Evolutionary conservation across 2,329 filamentous ascomycete genomes (phyloP).

Genomic region (Arthroderma sp.): DNA sequence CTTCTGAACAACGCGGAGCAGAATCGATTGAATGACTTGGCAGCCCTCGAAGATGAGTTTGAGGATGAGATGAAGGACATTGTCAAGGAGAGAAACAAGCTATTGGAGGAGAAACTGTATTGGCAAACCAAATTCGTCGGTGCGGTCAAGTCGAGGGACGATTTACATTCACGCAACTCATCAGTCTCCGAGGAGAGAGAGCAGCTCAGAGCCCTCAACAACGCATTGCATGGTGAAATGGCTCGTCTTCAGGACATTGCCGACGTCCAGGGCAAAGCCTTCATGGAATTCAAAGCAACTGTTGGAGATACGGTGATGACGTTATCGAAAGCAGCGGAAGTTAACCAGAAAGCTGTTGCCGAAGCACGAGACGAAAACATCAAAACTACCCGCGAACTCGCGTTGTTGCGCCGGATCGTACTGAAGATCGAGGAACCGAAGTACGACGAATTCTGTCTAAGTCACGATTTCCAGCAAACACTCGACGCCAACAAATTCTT

Average conservation of each 20-base stretch:
- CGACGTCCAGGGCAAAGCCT: background rate
- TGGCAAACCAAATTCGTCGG: constrained; percentile 5
- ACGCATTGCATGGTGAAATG: background rate
- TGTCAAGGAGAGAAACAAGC: background rate
- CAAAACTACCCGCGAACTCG: constrained; percentile 1
- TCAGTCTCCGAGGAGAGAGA: background rate
- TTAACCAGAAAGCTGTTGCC: background rate
- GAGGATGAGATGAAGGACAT: constrained; percentile 3
- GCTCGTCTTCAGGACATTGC: constrained; percentile 1
- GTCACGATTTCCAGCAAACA: constrained; percentile 1
- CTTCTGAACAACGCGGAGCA: constrained; percentile 3
- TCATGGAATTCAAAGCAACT: background rate
- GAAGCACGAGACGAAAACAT: constrained; percentile 1
- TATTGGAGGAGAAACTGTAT: background rate
- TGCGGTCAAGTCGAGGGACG: constrained; percentile 1
- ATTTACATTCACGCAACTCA: background rate
- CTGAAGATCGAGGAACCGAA: background rate
- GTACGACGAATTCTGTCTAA: background rate
- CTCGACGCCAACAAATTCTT: constrained; percentile 1
- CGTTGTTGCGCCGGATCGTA: constrained; percentile 1
- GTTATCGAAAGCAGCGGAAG: background rate
- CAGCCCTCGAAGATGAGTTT: constrained; percentile 1
- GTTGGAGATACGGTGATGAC: background rate
- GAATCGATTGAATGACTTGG: constrained; percentile 3
- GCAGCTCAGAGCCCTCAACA: background rate